These are phyloP conservation scores for Piloderma croceum DNA, from an alignment of 768 basidiomycete species.

Conservation along the genomic window DNA sequence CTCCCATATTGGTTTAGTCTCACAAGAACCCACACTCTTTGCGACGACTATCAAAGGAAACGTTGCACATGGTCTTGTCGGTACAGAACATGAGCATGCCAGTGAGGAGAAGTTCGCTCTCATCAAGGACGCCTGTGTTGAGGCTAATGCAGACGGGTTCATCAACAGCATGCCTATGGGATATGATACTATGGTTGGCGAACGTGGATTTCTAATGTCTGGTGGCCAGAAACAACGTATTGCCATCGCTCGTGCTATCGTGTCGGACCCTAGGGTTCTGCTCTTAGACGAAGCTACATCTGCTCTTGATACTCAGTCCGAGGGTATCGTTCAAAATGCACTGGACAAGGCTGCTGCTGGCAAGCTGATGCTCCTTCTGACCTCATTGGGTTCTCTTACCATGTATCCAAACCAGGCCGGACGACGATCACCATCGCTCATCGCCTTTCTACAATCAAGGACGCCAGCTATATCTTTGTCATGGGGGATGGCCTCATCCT, in stretches of 20 bases:
- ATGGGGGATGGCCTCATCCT: constrained; percentile 85
- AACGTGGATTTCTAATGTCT: no score
- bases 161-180: constrained; percentile 74
- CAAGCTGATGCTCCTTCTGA: no score
- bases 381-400: no score
- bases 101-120: constrained; percentile 70
- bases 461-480: constrained; percentile 78
- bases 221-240: constrained; percentile 91
- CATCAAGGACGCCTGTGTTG: constrained; percentile 81
- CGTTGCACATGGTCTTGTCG: constrained; percentile 80
- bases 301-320: constrained; percentile 85
- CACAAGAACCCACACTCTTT: no score
- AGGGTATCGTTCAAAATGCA: constrained; percentile 86
- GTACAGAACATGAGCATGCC: constrained; percentile 59
- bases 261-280: constrained; percentile 80
- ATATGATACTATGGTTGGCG: constrained; percentile 85
- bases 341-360: constrained; percentile 78
- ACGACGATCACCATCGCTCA: constrained; percentile 81
- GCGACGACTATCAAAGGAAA: constrained; percentile 79
- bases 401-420: no score
- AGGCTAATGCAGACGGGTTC: no score
- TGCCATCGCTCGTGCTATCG: constrained; percentile 86
- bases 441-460: constrained; percentile 78
- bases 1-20: constrained; percentile 83
- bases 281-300: constrained; percentile 88